Evolutionary conservation across 345 rosid genomes (phyloP).

Genomic region (Firmiana major): DNA sequence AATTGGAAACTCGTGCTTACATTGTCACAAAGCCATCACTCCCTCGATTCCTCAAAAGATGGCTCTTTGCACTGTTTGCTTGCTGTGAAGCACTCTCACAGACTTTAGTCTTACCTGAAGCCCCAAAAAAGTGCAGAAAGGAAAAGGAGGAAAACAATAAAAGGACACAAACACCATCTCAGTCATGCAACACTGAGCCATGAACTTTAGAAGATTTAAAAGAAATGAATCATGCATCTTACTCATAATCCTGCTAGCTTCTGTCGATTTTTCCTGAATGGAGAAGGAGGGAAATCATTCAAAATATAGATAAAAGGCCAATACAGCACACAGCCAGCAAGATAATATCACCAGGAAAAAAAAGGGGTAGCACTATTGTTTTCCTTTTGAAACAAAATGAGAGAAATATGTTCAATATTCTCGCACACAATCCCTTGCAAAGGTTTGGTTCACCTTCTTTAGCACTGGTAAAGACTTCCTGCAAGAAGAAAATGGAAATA

Average conservation of each 20-base stretch:
- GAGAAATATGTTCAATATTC: neutral
- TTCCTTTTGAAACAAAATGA: neutral
- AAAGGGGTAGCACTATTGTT: neutral
- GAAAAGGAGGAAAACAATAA: neutral
- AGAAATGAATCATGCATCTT: neutral
- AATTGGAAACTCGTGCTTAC: conserved; percentile 32
- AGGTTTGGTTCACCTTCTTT: conserved; percentile 29
- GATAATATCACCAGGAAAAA: neutral
- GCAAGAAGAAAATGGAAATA: conserved; percentile 24
- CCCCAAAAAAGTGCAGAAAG: conserved; percentile 1
- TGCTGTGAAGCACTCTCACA: conserved; percentile 32
- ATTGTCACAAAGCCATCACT: conserved; percentile 42
- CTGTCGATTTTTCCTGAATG: conserved; percentile 32
- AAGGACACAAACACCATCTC: neutral
- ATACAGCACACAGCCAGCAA: neutral
- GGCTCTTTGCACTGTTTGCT: conserved; percentile 35
- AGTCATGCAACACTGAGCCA: neutral
- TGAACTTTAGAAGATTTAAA: neutral
- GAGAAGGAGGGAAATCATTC: neutral
- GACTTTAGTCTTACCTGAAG: conserved; percentile 48
- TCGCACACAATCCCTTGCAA: conserved; percentile 18
- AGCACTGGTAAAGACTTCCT: conserved; percentile 53
- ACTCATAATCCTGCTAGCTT: conserved; percentile 24
- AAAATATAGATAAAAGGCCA: neutral
- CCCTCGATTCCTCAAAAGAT: conserved; percentile 32